Evolutionary conservation across 176 grass and related monocot species (phyloP), one percentile per base, ranked within the genome.

Genomic region (Musa troglodytarum): DNA sequence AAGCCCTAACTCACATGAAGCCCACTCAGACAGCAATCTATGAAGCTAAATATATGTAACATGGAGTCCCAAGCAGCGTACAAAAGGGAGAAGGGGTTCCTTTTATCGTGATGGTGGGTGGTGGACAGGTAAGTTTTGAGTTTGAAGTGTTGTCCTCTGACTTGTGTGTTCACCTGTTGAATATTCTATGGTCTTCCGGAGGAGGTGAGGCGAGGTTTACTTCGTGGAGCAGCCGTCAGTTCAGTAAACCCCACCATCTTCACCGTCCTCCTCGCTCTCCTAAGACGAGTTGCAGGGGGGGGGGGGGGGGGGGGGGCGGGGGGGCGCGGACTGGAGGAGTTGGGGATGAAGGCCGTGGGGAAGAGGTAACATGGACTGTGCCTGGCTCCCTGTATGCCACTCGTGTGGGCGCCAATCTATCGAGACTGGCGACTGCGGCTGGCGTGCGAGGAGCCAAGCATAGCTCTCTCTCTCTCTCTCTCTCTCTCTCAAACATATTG

Each of bases 361-460:
- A 68, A 62, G 74, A 82, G 84, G 80, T 86, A 79, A 78, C 73
- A 76, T 57, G 75, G 79, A 73, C 71, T 81, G 84, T 88, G 86
- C 86, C 86, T 88, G 86, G 86, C 86, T 88, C 86, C 86, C 82
- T 88, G 86, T 88, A 88, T 88, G 86, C 86, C 86, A 84, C 79
- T 82, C 75, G 86, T 72, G 81, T 77, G 29, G 78, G 75, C 67
- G 65, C 75, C 82, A 79, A 70, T 50, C 14, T 22, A 61, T 53
- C 53, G 29, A 63, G 73, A 82, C 77, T 82, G 71, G 86, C 76
- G 56, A 79, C 79, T 84, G 86, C 86, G 86, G 75, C 55, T 84
- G 86, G 86, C 86, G 82, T 85, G 79, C 86, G 79, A 88, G 86
- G 86, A 78, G 86, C 82, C 86, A 88, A 88, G 86, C 86, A 88